Base-by-base conservation (phyloP, 495 filamentous ascomycete species). In the Penicillium subrubescens region DNA sequence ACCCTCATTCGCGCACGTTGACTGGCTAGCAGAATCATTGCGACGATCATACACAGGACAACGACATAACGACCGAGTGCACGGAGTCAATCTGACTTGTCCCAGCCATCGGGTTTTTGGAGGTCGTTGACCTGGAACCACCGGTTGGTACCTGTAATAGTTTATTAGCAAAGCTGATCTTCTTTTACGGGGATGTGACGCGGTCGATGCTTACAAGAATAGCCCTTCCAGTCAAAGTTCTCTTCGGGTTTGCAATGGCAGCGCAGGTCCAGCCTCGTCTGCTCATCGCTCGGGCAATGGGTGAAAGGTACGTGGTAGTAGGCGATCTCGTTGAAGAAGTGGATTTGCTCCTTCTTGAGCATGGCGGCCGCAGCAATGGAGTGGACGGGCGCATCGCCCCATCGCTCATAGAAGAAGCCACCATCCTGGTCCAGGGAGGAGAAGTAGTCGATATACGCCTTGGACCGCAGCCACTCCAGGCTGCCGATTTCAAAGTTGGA, bases 251-350 rank as follows among this genome's bases (percentile, higher is more conserved):
- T 94, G 79, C 95, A 99, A 73, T 91, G 87, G 75, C 95, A 99
- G 75, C 92, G 93, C 59, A 91, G 84, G 61, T 96, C 90, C 61
- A 92, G 72, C 63, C 93, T 83, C 35, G 84, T 84, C 76, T 95
- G 81, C 77, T 98, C 93, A 27, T 89, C 89, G 0, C 91, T 95
- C 5, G 95, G 95, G 74, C 95, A 99, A 79, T 99, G 95, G 25
- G 94, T 98, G 73, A 99, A 99, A 8, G 95, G 95, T n/a, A 97
- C 91, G 72, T 99, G 95, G 78, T 93, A 98, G 78, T 99, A 99
- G 61, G 91, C 95, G 67, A 99, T 98, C 71, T 99, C 95, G 72
- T 99, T 92, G 83, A 97, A 99, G 82, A 99, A 99, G 71, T 98
- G 94, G 66, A 99, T 89, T 73, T 99, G 86, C 60, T 96, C 90